phyloP scores from a whole-genome alignment of 164 flowering plant species.

The Aristolochia contorta region DNA sequence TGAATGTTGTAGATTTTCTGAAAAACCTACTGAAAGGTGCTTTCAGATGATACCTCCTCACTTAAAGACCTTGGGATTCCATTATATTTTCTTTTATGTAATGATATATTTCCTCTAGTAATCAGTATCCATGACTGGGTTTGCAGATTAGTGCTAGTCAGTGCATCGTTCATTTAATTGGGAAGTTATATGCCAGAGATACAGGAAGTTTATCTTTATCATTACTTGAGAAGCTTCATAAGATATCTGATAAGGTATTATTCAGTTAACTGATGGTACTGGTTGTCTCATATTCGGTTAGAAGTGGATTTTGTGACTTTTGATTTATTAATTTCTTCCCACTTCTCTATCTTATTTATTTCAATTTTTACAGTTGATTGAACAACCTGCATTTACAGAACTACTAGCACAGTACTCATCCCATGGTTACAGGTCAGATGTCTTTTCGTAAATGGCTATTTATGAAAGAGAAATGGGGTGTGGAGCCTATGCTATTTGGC shows the following conservation, averaged over 20 bases:
- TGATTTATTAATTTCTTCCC: background rate
- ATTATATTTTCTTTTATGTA: no score
- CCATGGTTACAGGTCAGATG: slow-evolving; percentile 70
- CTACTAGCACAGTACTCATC: slow-evolving; percentile 45
- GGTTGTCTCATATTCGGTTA: background rate
- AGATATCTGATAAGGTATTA: slow-evolving; percentile 46
- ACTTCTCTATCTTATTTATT: background rate
- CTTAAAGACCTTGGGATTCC: no score
- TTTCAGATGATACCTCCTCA: no score
- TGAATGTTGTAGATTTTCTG: no score
- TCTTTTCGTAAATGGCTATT: background rate
- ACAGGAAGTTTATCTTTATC: slow-evolving; percentile 65
- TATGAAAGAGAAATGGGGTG: no score
- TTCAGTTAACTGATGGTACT: background rate
- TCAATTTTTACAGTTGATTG: slow-evolving; percentile 41
- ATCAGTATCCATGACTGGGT: no score
- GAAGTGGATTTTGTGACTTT: background rate
- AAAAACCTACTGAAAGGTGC: no score
- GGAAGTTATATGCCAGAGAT: slow-evolving; percentile 40
- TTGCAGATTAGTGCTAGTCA: slow-evolving; percentile 16
- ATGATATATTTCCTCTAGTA: no score
- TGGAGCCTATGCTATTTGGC: no score
- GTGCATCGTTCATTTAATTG: slow-evolving; percentile 51
- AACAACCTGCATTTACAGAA: slow-evolving; percentile 59
- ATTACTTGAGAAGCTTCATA: slow-evolving; percentile 38